Conservation (phyloP, 1,284 basidiomycete genomes). For the Sanghuangporus sanghuang region DNA sequence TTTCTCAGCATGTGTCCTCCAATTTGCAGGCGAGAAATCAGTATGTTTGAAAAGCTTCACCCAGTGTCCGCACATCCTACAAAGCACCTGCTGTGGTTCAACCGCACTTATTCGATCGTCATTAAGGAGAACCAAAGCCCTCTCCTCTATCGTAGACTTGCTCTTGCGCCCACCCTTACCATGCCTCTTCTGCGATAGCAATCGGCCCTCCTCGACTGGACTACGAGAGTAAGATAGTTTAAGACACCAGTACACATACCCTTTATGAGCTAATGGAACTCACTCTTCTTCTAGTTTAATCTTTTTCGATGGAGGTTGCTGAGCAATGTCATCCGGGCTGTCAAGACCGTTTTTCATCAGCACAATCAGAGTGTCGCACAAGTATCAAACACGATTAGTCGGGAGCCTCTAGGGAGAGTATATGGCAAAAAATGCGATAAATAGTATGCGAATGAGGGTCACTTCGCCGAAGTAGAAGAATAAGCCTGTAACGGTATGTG, state of each 20-base stretch:
- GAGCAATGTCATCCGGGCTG: neutral
- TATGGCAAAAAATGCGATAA: neutral
- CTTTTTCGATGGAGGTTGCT: constrained; percentile 10
- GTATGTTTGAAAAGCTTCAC: constrained; percentile 18
- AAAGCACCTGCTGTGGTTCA: constrained; percentile 17
- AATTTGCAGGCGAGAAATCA: constrained; percentile 15
- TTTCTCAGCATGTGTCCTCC: constrained; percentile 15
- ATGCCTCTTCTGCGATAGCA: constrained; percentile 1
- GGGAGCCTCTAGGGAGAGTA: constrained; percentile 6
- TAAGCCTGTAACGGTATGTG: neutral
- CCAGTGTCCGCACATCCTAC: constrained; percentile 19
- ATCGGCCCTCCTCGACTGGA: neutral
- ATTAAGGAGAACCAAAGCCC: constrained; percentile 10
- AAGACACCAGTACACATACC: neutral
- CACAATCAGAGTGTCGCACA: neutral
- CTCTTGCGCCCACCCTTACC: neutral
- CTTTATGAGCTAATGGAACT: neutral
- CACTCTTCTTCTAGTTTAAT: constrained; percentile 16
- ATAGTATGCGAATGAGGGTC: neutral
- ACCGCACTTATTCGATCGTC: constrained; percentile 15
- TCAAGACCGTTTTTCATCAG: constrained; percentile 3
- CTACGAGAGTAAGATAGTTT: neutral
- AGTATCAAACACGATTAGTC: constrained; percentile 15
- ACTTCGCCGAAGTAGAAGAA: neutral
- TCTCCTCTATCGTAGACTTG: constrained; percentile 10